A percentile compares a stretch with the other conserved stretches of the same genome.
phyloP scores from a whole-genome alignment of 768 basidiomycete species.

The Leccinum broughii region DNA sequence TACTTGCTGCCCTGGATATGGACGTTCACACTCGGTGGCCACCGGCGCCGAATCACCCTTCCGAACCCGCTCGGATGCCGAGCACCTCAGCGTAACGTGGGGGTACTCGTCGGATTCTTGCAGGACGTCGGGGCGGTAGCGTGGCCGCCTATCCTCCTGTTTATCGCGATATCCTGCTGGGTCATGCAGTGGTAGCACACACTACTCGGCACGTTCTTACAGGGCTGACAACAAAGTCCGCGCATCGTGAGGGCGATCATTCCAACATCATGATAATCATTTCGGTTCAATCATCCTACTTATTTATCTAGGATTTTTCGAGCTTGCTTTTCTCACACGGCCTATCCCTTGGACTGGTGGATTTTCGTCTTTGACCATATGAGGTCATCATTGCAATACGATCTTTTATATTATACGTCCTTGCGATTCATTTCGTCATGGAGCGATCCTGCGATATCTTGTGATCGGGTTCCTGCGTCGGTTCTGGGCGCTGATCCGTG shows the following conservation, averaged over 20 bases:
- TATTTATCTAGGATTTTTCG: background rate
- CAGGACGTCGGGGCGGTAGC: slow-evolving; percentile 36
- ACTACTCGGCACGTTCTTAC: background rate
- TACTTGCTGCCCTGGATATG: slow-evolving; percentile 23
- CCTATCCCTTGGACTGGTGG: background rate
- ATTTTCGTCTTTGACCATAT: background rate
- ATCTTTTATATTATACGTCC: background rate
- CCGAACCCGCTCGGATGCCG: slow-evolving; percentile 19
- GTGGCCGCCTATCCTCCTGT: slow-evolving; percentile 37
- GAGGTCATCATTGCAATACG: background rate
- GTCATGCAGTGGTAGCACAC: slow-evolving; percentile 26
- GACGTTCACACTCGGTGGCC: slow-evolving; percentile 27
- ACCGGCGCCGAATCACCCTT: slow-evolving; percentile 26
- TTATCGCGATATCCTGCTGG: slow-evolving; percentile 38
- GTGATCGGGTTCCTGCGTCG: background rate
- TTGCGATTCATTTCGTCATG: background rate
- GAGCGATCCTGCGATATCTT: background rate
- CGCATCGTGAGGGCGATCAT: background rate
- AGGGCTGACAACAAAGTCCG: background rate
- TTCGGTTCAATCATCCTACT: background rate
- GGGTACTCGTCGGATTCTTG: slow-evolving; percentile 31
- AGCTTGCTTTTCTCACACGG: background rate
- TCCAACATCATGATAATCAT: background rate
- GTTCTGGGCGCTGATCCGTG: slow-evolving; percentile 2
- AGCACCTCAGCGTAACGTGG: slow-evolving; percentile 19